phyloP scores from a whole-genome alignment of 352 stramenopile genomes.

The Peronospora belbahrii region DNA sequence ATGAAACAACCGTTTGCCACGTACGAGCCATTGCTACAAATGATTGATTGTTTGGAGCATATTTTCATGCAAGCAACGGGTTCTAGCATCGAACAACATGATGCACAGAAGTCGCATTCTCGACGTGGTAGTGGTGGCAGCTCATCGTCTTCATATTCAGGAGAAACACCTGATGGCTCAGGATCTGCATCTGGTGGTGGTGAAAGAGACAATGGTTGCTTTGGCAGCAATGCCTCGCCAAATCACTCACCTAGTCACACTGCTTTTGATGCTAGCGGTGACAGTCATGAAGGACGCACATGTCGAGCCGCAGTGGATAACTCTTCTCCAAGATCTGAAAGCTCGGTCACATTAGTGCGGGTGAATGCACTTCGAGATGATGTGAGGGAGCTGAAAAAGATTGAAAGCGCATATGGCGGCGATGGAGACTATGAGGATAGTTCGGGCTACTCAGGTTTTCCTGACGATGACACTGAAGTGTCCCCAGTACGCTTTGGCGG shows the following conservation, averaged over 20 bases:
- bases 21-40: slow-evolving; percentile 74
- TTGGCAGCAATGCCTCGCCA: slow-evolving; percentile 10
- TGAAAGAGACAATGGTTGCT: slow-evolving; percentile 6
- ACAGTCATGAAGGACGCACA: slow-evolving; percentile 15
- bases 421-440: slow-evolving; percentile 64
- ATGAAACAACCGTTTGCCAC: slow-evolving; percentile 86
- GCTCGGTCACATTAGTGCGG: slow-evolving; percentile 58
- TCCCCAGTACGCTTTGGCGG: slow-evolving; percentile 20
- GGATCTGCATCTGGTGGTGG: slow-evolving; percentile 1
- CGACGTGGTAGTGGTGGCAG: slow-evolving; percentile 25
- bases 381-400: slow-evolving; percentile 57
- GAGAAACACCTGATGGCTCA: slow-evolving; percentile 5
- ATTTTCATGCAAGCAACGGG: slow-evolving; percentile 86
- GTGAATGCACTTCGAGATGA: slow-evolving; percentile 73
- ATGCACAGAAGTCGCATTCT: slow-evolving; percentile 46
- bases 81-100: slow-evolving; percentile 79
- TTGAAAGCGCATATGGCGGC: slow-evolving; percentile 59
- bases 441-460: slow-evolving; percentile 36
- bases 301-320: slow-evolving; percentile 23
- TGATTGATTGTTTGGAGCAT: slow-evolving; percentile 83
- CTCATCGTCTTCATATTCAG: slow-evolving; percentile 22
- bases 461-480: slow-evolving; percentile 24
- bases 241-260: slow-evolving; percentile 30
- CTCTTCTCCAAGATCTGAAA: slow-evolving; percentile 38
- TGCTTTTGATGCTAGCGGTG: slow-evolving; percentile 16